Evolutionary conservation across 2,329 filamentous ascomycete genomes (phyloP).

Genomic region (Pseudohalonectria lignicola): DNA sequence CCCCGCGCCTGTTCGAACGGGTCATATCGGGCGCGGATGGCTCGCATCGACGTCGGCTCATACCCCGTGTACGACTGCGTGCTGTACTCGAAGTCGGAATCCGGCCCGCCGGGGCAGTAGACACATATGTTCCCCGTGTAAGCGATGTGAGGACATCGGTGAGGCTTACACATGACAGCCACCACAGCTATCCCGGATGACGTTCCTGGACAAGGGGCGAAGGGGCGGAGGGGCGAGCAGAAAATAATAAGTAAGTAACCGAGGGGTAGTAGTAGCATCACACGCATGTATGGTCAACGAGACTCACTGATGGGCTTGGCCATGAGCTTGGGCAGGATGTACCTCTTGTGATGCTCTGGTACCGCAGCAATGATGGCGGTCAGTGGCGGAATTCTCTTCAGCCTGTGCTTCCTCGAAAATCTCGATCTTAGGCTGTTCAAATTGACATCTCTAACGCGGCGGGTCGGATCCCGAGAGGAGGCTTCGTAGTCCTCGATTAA

Average conservation of each 20-base stretch:
- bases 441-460: conserved; percentile 77
- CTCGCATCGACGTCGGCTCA: conserved; percentile 96
- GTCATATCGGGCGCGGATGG: conserved; percentile 92
- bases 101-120: conserved; percentile 93
- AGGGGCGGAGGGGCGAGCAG: background rate
- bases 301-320: conserved; percentile 86
- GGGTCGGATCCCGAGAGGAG: conserved; percentile 54
- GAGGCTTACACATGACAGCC: conserved; percentile 98
- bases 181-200: conserved; percentile 97
- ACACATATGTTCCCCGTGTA: conserved; percentile 99
- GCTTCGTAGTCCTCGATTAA: conserved; percentile 92
- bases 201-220: conserved; percentile 46
- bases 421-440: conserved; percentile 80
- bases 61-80: conserved; percentile 99
- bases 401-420: conserved; percentile 83
- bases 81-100: conserved; percentile 98
- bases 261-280: background rate
- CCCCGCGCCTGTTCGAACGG: conserved; percentile 96
- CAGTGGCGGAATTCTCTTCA: conserved; percentile 78
- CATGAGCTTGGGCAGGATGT: conserved; percentile 90
- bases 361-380: conserved; percentile 97
- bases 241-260: too few species aligned
- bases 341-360: conserved; percentile 99
- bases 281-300: too few species aligned
- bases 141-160: conserved; percentile 92